A percentile compares a stretch with the other conserved stretches of the same genome.
These are phyloP conservation scores for Telopea speciosissima DNA, from an alignment of 177 flowering plant genomes.

Conservation along the genomic window DNA sequence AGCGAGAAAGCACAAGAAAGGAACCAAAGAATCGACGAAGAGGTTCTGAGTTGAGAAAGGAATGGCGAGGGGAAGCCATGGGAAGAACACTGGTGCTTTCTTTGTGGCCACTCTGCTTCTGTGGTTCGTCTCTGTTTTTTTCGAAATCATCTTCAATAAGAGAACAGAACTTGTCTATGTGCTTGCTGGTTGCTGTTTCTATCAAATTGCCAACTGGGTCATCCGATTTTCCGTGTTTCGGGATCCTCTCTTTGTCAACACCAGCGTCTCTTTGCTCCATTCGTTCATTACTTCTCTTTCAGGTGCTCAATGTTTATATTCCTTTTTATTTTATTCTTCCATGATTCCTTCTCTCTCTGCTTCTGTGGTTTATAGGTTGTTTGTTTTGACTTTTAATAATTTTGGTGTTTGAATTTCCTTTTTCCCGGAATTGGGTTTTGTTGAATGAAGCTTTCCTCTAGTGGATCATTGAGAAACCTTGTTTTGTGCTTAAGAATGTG, in stretches of 20 bases:
- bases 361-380: neutral
- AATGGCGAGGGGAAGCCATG: constrained; percentile 24
- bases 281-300: constrained; percentile 65
- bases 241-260: constrained; percentile 73
- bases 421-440: no score
- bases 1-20: neutral
- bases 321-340: neutral
- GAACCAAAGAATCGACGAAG: neutral
- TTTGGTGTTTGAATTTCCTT: neutral
- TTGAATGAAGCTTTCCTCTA: no score
- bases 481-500: no score
- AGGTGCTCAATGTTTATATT: constrained; percentile 31
- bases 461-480: no score
- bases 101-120: constrained; percentile 70
- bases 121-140: constrained; percentile 71
- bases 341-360: neutral
- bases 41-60: neutral
- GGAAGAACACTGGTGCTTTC: constrained; percentile 43
- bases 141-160: constrained; percentile 56
- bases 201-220: constrained; percentile 65
- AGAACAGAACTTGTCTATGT: constrained; percentile 52
- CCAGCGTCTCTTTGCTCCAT: constrained; percentile 80
- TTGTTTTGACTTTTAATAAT: neutral
- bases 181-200: constrained; percentile 56
- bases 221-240: constrained; percentile 43